Base-by-base conservation (phyloP, 1,139 yeast species). In the Lodderomyces parapsilosis region DNA sequence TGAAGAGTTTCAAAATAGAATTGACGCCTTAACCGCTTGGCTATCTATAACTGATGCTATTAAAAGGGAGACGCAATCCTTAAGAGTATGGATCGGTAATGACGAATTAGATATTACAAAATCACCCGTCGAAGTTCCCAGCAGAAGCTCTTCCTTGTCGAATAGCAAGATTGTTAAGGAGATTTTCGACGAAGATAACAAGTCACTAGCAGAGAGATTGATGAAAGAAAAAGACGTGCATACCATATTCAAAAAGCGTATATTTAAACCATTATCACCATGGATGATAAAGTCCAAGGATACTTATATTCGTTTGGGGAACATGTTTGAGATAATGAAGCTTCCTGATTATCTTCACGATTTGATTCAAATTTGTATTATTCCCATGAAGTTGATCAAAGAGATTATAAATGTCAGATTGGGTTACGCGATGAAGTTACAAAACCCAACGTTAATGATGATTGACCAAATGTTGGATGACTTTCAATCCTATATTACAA, bases 391-490 rank as follows among this genome's bases (percentile, higher is more conserved):
- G 50, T 70, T 93, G 42, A 83, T 91, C 51, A 86, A 85, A 57
- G 97, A 89, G 56, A 80, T 89, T 41, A 85, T 91, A 40, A 78
- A 77, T 38, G 78, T 88, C 36, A 75, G 98, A 50, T 72, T 93
- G 42, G 71, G 77, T 2, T 90, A 89, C 58, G 96, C 98, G 3
- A 76, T 78, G 60, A 85, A 86, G 54, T 66, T 91, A 45, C 81
- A 79, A 43, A 87, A 87, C 54, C 96, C 96, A 1, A 90, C 98
- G 0, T 80, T 90, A 80, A 86, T 90, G 91, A 88, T 91, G 84
- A 88, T 93, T 51, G 98, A 93, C 62, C 97, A 91, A 64, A 86
- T 89, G 80, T 79, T 93, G 51, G 93, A 83, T 39, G 96, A 90
- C 60, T 85, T 91, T 58, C 83, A 84, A 50, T 76, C 84, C 1